These are phyloP conservation scores for Trichoderma brevicompactum DNA, from an alignment of 2,329 filamentous ascomycete genomes.

Conservation along the genomic window DNA sequence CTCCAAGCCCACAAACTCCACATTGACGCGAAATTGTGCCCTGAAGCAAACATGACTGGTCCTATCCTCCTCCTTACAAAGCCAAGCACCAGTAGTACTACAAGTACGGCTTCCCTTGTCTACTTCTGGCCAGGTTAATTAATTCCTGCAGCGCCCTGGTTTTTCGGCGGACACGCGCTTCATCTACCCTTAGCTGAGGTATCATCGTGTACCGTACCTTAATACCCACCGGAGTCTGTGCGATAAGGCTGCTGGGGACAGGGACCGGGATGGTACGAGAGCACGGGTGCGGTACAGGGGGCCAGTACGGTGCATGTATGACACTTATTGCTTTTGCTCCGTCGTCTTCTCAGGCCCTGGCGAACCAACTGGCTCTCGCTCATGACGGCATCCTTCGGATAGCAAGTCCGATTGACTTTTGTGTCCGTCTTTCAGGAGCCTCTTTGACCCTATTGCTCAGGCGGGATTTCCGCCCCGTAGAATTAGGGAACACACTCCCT, in stretches of 20 bases:
- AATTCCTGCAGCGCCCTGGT: background rate
- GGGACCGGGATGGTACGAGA: slow-evolving; percentile 12
- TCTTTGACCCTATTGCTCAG: background rate
- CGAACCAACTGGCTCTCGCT: background rate
- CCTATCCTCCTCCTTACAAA: too few species aligned
- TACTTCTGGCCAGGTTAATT: background rate
- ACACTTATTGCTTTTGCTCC: background rate
- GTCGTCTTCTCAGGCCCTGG: background rate
- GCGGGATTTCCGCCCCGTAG: background rate
- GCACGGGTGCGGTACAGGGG: slow-evolving; percentile 1
- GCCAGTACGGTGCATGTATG: slow-evolving; percentile 10
- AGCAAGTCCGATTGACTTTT: slow-evolving; percentile 10
- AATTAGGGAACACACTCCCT: background rate
- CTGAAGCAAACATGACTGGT: background rate
- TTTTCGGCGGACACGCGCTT: background rate
- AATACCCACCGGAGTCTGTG: background rate
- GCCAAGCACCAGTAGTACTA: background rate
- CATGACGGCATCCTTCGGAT: background rate
- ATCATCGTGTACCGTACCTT: background rate
- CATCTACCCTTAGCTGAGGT: background rate
- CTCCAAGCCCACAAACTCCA: slow-evolving; percentile 9
- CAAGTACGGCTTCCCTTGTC: background rate
- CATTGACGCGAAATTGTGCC: slow-evolving; percentile 1
- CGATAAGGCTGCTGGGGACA: slow-evolving; percentile 19
- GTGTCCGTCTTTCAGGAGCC: background rate